Conservation (phyloP, 2,329 filamentous ascomycete genomes). For the Sclerotinia sclerotiorum region DNA sequence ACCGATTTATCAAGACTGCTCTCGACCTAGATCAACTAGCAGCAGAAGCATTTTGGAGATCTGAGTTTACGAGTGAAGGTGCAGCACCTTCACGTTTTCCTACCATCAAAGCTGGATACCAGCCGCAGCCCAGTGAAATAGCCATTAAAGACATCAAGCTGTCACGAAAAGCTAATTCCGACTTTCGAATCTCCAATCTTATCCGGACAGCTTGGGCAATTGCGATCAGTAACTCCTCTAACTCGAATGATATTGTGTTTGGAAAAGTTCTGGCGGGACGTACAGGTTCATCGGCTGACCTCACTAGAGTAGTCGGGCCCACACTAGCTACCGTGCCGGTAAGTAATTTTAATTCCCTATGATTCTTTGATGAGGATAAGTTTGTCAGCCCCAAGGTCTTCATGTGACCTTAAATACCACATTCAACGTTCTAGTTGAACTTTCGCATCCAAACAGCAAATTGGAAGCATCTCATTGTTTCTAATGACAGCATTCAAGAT, state of each 20-base stretch:
- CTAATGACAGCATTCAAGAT: neutral
- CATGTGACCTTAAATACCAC: neutral
- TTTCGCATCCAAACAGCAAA: neutral
- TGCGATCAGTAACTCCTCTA: conserved; percentile 44
- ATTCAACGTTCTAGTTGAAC: neutral
- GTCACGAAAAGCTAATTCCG: conserved; percentile 8
- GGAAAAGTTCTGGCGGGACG: conserved; percentile 47
- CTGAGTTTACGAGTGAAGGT: conserved; percentile 45
- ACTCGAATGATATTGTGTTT: conserved; percentile 45
- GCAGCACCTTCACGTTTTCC: conserved; percentile 49
- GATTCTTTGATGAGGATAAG: neutral
- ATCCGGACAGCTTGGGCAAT: conserved; percentile 44
- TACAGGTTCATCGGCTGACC: conserved; percentile 42
- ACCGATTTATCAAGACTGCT: conserved; percentile 50
- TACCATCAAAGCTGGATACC: conserved; percentile 23
- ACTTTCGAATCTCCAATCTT: conserved; percentile 29
- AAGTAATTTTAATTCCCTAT: conserved; percentile 39
- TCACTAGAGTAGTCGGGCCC: conserved; percentile 47
- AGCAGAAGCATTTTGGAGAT: conserved; percentile 49
- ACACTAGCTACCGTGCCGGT: conserved; percentile 46
- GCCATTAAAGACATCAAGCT: neutral
- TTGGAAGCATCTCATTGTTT: neutral
- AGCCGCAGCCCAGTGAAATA: neutral
- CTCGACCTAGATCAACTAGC: conserved; percentile 43
- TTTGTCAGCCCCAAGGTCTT: neutral